Percentiles rank a stretch among this genome's conserved stretches.
These are phyloP conservation scores for Colletotrichum trifolii DNA, from an alignment of 2,329 filamentous ascomycete genomes.

Conservation along the genomic window DNA sequence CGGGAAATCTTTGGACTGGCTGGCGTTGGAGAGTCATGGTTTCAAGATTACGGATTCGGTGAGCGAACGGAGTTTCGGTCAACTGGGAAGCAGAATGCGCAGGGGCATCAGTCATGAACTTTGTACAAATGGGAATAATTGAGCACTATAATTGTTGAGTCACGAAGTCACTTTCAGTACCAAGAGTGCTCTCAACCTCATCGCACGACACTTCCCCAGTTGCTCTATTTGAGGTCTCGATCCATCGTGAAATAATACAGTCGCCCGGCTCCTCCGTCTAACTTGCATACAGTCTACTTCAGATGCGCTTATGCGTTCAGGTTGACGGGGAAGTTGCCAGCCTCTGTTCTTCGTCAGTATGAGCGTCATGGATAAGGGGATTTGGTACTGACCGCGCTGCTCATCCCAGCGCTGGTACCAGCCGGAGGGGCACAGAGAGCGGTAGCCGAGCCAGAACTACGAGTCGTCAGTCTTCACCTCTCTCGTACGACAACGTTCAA, in stretches of 20 bases:
- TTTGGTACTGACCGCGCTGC: slow-evolving; percentile 80
- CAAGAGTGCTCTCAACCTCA: slow-evolving; percentile 20
- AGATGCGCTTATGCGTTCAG: slow-evolving; percentile 64
- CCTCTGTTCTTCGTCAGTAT: slow-evolving; percentile 58
- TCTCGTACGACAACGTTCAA: slow-evolving; percentile 1
- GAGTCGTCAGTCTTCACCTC: slow-evolving; percentile 39
- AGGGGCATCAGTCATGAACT: slow-evolving; percentile 9
- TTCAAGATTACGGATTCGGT: not conserved
- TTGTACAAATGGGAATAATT: slow-evolving; percentile 22
- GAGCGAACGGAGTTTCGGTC: slow-evolving; percentile 31
- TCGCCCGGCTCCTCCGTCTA: slow-evolving; percentile 40
- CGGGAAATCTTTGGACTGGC: no score
- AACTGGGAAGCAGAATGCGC: not conserved
- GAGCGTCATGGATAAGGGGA: slow-evolving; percentile 2
- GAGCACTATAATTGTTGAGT: slow-evolving; percentile 19
- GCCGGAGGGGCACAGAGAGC: slow-evolving; percentile 94
- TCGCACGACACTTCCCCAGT: slow-evolving; percentile 33
- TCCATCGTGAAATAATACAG: slow-evolving; percentile 50
- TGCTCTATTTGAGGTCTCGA: slow-evolving; percentile 39
- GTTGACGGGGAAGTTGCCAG: slow-evolving; percentile 75
- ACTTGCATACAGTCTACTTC: slow-evolving; percentile 32
- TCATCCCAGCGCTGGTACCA: slow-evolving; percentile 98
- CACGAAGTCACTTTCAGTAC: slow-evolving; percentile 32
- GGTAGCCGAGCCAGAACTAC: slow-evolving; percentile 96
- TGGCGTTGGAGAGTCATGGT: not conserved